Base-by-base conservation (phyloP, 768 basidiomycete species). In the Termitomyces sp. region DNA sequence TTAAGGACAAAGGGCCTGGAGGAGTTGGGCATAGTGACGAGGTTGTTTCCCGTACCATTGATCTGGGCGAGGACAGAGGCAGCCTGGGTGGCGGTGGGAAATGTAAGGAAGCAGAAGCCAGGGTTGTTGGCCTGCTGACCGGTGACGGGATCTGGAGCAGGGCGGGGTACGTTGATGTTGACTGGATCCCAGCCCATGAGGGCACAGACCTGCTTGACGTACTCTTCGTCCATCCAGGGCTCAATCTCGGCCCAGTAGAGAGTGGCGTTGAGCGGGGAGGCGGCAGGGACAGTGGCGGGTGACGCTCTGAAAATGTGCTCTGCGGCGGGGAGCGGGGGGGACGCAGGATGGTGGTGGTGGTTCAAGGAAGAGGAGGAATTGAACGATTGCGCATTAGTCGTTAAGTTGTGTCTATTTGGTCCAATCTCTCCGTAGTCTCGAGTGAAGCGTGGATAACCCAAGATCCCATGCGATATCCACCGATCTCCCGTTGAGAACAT, bases 161-260 rank as follows among this genome's bases (percentile, higher is more conserved):
- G 79, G 58, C 74, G 83, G 16, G 90, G 89, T 36, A 92, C 84
- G 71, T 86, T 86, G 73, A 91, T 83, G 68, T 69, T 79, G 67
- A 84, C 77, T 16, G 86, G 81, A 58, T 92, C 89, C 93, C 94
- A 95, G 57, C 87, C 84, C 89, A 94, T 91, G 67, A 93, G 75
- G 46, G 71, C 74, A 72, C 92, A 92, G 66, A 94, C 90, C 69
- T 92, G 89, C 71, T 89, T 88, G 44, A 87, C 90, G 77, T 94
- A 96, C 69, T 91, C 88, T 82, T 94, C 92, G 74, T 95, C 92
- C 94, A 96, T 95, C 94, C 94, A 96, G 63, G 88, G 85, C 71
- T 96, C 94, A 55, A 96, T 82, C 66, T 92, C 89, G 62, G 86
- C 85, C 85, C 94, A 91, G 80, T 85, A 90, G 63, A 93, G 82